Evolutionary conservation across 2,329 filamentous ascomycete species (phyloP).

Genomic region (Emmonsia crescens): DNA sequence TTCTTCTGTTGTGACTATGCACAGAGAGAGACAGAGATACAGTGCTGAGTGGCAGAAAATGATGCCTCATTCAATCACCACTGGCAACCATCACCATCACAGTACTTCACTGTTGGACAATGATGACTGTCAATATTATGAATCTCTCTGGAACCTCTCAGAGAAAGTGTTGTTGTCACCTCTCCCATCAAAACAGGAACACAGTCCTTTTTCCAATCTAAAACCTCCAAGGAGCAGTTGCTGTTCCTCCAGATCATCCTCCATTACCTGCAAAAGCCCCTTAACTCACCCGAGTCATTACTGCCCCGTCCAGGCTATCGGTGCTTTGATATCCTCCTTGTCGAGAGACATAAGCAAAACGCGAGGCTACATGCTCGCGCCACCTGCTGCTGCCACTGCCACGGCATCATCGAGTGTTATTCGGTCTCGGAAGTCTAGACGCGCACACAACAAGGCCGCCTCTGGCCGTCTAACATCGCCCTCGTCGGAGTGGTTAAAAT

Average conservation of each 20-base stretch:
- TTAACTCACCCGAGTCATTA: background rate
- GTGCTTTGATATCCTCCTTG: background rate
- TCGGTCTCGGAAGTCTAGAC: background rate
- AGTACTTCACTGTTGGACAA: background rate
- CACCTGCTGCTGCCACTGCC: background rate
- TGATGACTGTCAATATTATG: background rate
- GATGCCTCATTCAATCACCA: background rate
- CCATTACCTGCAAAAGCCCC: background rate
- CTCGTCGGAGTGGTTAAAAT: constrained; percentile 2
- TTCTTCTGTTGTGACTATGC: background rate
- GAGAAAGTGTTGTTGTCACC: background rate
- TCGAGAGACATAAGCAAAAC: background rate
- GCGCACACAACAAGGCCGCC: background rate
- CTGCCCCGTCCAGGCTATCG: background rate
- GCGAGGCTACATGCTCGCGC: background rate
- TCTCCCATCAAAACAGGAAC: background rate
- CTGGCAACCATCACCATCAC: background rate
- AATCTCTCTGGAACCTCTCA: background rate
- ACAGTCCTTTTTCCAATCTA: background rate
- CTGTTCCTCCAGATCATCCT: background rate
- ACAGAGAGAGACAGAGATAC: constrained; percentile 1
- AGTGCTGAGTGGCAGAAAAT: constrained; percentile 1
- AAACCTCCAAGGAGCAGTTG: background rate
- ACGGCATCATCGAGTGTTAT: background rate
- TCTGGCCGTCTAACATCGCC: background rate